Conservation (phyloP, 495 filamentous ascomycete species). For the Pyrenula massariospora region DNA sequence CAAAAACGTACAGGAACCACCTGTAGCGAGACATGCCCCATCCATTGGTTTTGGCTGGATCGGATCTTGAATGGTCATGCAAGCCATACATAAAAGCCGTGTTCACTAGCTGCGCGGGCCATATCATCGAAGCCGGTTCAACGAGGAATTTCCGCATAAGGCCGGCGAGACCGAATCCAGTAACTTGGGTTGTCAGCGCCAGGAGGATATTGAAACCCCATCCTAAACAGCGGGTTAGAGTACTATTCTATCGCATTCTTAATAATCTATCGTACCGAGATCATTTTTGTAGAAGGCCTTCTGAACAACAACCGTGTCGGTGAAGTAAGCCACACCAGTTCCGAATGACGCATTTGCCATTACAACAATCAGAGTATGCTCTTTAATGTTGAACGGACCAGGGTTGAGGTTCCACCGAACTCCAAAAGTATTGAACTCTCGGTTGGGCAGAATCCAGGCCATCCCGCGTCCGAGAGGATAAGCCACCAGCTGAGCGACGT, state of each 20-base stretch:
- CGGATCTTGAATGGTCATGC: constrained; percentile 49
- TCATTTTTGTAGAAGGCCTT: constrained; percentile 54
- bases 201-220: constrained; percentile 31
- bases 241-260: too few relatives aligned
- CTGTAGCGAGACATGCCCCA: constrained; percentile 55
- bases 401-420: constrained; percentile 49
- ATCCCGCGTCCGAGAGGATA: constrained; percentile 55
- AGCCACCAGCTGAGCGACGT: constrained; percentile 59
- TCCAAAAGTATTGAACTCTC: constrained; percentile 42
- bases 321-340: constrained; percentile 50
- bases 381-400: constrained; percentile 65
- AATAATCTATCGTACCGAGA: constrained; percentile 31
- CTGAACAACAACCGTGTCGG: constrained; percentile 55
- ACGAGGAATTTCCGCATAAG: constrained; percentile 45
- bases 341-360: constrained; percentile 46
- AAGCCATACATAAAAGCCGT: constrained; percentile 58
- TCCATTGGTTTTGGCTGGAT: constrained; percentile 45
- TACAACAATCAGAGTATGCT: constrained; percentile 62
- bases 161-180: constrained; percentile 40
- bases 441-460: constrained; percentile 38
- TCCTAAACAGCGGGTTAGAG: too few relatives aligned
- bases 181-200: constrained; percentile 29
- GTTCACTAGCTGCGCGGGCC: constrained; percentile 55
- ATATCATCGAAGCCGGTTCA: constrained; percentile 59
- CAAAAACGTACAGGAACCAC: constrained; percentile 50